These are phyloP conservation scores for Penicillium fimorum DNA, from an alignment of 495 filamentous ascomycete genomes.

Conservation along the genomic window DNA sequence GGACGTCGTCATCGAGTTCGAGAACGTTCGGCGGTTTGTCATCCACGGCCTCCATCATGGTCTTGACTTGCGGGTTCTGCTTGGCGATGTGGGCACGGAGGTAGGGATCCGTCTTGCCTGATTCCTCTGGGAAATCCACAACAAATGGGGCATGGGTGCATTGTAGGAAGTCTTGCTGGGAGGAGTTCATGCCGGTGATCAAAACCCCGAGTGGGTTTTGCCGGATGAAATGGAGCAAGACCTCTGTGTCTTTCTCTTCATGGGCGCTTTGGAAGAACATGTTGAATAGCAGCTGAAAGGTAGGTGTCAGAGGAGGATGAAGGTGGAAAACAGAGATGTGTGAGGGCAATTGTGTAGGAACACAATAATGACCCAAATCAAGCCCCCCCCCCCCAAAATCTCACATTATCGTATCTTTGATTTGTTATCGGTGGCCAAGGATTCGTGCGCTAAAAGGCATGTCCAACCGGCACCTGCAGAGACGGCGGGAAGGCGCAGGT, in stretches of 20 bases:
- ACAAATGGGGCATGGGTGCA: constrained; percentile 48
- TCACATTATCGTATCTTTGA: background rate
- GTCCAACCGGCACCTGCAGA: background rate
- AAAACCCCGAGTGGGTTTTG: constrained; percentile 48
- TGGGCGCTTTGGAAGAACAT: constrained; percentile 49
- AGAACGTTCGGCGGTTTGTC: constrained; percentile 1
- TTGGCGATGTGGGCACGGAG: constrained; percentile 49
- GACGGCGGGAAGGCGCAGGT: background rate
- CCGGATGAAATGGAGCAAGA: constrained; percentile 43
- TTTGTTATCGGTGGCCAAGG: constrained; percentile 1
- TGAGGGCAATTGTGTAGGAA: background rate
- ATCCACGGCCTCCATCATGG: constrained; percentile 36
- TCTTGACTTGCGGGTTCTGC: constrained; percentile 49
- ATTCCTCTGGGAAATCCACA: constrained; percentile 32
- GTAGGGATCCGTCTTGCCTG: background rate
- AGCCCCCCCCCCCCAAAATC: background rate
- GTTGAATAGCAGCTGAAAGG: background rate
- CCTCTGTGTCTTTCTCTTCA: constrained; percentile 33
- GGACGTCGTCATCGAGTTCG: constrained; percentile 40
- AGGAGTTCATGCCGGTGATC: constrained; percentile 45
- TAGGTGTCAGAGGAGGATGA: background rate
- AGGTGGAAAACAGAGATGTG: background rate
- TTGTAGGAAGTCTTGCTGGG: constrained; percentile 38
- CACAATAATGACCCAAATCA: background rate
- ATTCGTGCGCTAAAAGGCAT: constrained; percentile 4